Percentiles rank a stretch among this genome's conserved stretches.
Evolutionary conservation across 805 yeast species (phyloP).

Genomic region (Schizosaccharomyces cryophilus): DNA sequence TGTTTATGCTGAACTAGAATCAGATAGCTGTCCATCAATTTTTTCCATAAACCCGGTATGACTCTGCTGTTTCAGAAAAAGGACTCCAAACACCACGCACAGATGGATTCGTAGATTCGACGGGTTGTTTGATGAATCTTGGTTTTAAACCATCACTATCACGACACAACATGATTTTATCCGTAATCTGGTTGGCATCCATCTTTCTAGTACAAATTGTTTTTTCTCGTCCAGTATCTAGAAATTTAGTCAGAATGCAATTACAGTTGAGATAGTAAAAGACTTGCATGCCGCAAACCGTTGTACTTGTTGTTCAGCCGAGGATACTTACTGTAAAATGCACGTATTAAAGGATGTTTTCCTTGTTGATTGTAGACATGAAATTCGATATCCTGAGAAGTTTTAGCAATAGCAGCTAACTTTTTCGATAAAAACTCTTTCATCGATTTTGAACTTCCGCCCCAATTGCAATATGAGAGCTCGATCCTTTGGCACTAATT

Average conservation of each 20-base stretch:
- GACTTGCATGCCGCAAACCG: no score
- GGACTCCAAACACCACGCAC: constrained; percentile 98
- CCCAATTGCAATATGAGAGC: constrained; percentile 78
- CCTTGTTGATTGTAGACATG: constrained; percentile 48
- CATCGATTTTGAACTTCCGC: constrained; percentile 78
- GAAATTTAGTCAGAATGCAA: constrained; percentile 4
- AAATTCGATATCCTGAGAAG: constrained; percentile 46
- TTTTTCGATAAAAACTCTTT: constrained; percentile 37
- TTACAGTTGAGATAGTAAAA: neutral
- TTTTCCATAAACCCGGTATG: neutral
- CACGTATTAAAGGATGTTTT: constrained; percentile 45
- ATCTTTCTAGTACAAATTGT: constrained; percentile 58
- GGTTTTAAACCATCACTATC: constrained; percentile 45
- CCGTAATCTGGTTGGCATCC: constrained; percentile 32
- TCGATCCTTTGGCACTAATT: constrained; percentile 18
- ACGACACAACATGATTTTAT: constrained; percentile 36
- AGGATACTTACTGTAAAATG: constrained; percentile 20
- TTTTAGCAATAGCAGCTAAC: constrained; percentile 29
- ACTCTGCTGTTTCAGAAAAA: constrained; percentile 24
- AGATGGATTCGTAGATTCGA: constrained; percentile 52
- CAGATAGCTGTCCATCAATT: neutral
- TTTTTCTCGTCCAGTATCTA: constrained; percentile 20
- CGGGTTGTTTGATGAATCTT: constrained; percentile 33
- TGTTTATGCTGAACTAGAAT: neutral
- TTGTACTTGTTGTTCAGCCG: no score